These are phyloP conservation scores for Pseudoneurospora amorphoporcata DNA, from an alignment of 495 filamentous ascomycete genomes.

Conservation along the genomic window DNA sequence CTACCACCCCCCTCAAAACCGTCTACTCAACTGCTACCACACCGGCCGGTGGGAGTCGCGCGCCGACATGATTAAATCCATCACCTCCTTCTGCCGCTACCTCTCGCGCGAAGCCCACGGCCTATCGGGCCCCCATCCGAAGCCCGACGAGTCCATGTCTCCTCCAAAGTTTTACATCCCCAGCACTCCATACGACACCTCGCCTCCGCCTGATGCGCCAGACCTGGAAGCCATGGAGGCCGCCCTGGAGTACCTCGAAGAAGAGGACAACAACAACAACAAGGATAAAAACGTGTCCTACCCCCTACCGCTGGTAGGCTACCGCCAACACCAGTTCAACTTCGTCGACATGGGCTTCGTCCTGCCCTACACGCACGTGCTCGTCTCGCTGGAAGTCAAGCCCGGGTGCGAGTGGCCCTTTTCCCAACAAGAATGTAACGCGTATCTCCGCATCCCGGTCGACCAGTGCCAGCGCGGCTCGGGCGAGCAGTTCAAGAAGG, in stretches of 20 bases:
- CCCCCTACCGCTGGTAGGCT: neutral
- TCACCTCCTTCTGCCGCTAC: neutral
- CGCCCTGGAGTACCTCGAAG: too few species aligned
- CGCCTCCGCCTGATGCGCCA: too few species aligned
- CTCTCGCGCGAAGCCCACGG: neutral
- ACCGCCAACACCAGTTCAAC: neutral
- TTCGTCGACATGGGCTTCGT: neutral
- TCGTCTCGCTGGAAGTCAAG: fast-evolving
- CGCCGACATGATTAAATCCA: neutral
- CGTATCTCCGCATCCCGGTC: neutral
- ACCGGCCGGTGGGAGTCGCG: too few species aligned
- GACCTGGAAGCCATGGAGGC: too few species aligned
- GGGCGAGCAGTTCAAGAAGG: neutral
- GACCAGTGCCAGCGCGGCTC: neutral
- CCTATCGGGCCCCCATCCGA: too few species aligned
- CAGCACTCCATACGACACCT: too few species aligned
- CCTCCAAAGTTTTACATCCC: too few species aligned
- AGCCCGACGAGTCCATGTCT: too few species aligned
- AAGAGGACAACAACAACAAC: too few species aligned
- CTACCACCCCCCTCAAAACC: neutral
- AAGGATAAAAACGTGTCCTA: too few species aligned
- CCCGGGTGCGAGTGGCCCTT: neutral
- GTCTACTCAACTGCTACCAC: neutral
- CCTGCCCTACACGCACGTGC: neutral
- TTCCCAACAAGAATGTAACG: neutral